A percentile compares a stretch with the other conserved stretches of the same genome.
These are phyloP conservation scores for Daldinia childiae DNA, from an alignment of 495 filamentous ascomycete genomes.

Conservation along the genomic window DNA sequence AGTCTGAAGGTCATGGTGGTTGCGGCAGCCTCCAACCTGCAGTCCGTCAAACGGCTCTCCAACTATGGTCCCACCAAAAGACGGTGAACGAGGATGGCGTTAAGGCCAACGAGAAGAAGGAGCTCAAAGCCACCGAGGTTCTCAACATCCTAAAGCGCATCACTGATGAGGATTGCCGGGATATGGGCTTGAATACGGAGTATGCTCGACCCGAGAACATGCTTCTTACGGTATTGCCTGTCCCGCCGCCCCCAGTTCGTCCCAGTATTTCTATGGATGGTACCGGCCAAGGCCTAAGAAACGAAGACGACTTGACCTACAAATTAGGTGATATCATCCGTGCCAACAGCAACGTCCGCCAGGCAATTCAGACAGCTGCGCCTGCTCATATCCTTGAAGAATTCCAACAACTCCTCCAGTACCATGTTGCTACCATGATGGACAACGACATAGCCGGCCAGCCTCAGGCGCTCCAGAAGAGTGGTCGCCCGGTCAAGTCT, in stretches of 20 bases:
- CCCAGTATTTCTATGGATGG: slow-evolving; percentile 96
- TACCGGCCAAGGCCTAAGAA: slow-evolving; percentile 82
- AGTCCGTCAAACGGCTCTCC: slow-evolving; percentile 84
- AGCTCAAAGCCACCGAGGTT: slow-evolving; percentile 83
- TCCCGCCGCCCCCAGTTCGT: slow-evolving; percentile 93
- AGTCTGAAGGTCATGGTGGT: slow-evolving; percentile 73
- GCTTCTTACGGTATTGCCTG: slow-evolving; percentile 93
- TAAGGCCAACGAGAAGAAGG: slow-evolving; percentile 85
- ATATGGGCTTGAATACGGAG: slow-evolving; percentile 89
- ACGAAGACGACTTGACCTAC: slow-evolving; percentile 98
- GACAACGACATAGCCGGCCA: slow-evolving; percentile 98
- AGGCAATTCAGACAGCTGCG: slow-evolving; percentile 87
- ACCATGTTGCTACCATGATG: slow-evolving; percentile 99
- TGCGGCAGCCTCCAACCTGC: slow-evolving; percentile 92
- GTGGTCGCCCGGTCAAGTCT: slow-evolving; percentile 92
- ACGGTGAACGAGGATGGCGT: slow-evolving; percentile 73
- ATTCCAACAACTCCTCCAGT: slow-evolving; percentile 92
- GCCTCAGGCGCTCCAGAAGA: slow-evolving; percentile 95
- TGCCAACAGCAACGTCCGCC: slow-evolving; percentile 91
- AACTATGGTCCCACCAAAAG: slow-evolving; percentile 67
- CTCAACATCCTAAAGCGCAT: slow-evolving; percentile 87
- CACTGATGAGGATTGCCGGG: slow-evolving; percentile 76
- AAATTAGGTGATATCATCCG: slow-evolving; percentile 98
- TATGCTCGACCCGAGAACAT: slow-evolving; percentile 99
- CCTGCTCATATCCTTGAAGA: slow-evolving; percentile 88